phyloP scores from a whole-genome alignment of 768 basidiomycete species.

The Dioszegia crocea region DNA sequence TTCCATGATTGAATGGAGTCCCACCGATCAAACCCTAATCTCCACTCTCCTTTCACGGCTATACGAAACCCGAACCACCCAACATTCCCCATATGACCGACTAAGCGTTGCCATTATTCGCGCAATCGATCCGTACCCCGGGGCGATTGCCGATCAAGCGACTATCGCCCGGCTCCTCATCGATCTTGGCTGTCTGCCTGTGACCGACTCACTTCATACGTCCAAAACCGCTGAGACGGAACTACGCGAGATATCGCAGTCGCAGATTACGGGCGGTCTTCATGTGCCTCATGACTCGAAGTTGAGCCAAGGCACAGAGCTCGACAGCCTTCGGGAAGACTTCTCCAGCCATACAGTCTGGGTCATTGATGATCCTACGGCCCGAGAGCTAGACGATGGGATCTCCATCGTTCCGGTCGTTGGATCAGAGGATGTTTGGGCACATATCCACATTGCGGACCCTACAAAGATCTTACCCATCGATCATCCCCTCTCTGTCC shows the following conservation, averaged over 20 bases:
- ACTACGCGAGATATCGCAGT: conserved; percentile 10
- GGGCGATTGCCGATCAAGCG: conserved; percentile 38
- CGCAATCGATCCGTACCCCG: conserved; percentile 51
- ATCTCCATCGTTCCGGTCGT: conserved; percentile 69
- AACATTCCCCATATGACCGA: conserved; percentile 67
- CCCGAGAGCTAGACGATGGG: conserved; percentile 90
- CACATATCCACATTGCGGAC: conserved; percentile 90
- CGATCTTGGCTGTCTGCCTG: conserved; percentile 68
- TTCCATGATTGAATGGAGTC: not conserved
- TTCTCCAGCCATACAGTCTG: conserved; percentile 57
- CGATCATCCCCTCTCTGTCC: conserved; percentile 59
- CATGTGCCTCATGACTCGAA: not conserved
- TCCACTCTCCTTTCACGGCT: conserved; percentile 38
- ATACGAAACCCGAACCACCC: conserved; percentile 50
- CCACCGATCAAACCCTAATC: conserved; percentile 12
- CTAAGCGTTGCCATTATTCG: conserved; percentile 46
- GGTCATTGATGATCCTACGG: conserved; percentile 74
- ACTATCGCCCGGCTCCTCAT: conserved; percentile 55
- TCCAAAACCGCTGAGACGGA: conserved; percentile 17
- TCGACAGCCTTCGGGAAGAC: conserved; percentile 35
- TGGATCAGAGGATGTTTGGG: conserved; percentile 64
- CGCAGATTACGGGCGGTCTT: not conserved
- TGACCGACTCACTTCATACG: not conserved
- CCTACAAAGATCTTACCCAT: conserved; percentile 76
- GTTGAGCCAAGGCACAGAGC: conserved; percentile 29